These are phyloP conservation scores for Carex myosuroides DNA, from an alignment of 176 grass and related monocot genomes.

Conservation along the genomic window DNA sequence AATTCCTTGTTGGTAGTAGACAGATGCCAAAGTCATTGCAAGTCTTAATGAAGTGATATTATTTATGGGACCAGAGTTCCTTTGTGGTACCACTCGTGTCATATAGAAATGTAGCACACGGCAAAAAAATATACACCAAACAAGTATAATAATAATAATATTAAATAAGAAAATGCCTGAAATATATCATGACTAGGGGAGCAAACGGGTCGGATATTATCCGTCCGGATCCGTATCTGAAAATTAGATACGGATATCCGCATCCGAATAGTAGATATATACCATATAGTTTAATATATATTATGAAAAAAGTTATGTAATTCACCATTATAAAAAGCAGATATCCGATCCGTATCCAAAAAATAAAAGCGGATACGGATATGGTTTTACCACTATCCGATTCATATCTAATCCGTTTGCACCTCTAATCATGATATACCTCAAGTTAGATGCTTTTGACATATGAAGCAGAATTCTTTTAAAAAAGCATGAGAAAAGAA, in stretches of 20 bases:
- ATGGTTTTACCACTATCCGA: too few species aligned
- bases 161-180: background rate
- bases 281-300: too few species aligned
- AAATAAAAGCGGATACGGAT: too few species aligned
- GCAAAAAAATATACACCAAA: background rate
- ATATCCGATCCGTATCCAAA: too few species aligned
- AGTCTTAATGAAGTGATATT: background rate
- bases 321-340: too few species aligned
- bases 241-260: too few species aligned
- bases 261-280: too few species aligned
- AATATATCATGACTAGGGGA: background rate
- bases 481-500: background rate
- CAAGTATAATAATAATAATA: background rate
- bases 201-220: too few species aligned
- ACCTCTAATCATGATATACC: background rate
- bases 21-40: background rate
- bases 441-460: background rate
- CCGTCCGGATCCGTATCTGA: too few species aligned
- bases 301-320: too few species aligned
- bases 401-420: too few species aligned
- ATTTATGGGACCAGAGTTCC: slow-evolving; percentile 6
- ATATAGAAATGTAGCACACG: background rate
- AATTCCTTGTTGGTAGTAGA: background rate
- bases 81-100: background rate
- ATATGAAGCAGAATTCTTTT: background rate